Base-by-base conservation (phyloP, 176 grass and related monocot species). In the Avena eriantha region DNA sequence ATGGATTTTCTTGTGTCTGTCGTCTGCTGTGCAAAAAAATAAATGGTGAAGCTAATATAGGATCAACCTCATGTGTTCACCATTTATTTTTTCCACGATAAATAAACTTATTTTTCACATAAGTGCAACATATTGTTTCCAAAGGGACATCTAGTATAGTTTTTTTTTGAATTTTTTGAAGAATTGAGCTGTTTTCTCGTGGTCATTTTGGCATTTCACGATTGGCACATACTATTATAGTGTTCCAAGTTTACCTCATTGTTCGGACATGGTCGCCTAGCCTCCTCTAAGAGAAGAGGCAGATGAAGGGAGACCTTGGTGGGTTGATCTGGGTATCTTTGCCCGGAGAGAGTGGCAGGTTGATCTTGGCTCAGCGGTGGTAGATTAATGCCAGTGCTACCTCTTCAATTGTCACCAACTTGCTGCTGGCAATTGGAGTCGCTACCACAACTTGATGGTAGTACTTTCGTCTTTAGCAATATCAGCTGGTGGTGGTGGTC, bases 231-330 rank as follows among this genome's bases (percentile, higher is more conserved):
- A 70, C 13, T 70, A 71, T 55, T 41, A 35, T 68, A 17, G 47
- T 18, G 21, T 11, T 19, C 23, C 79, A 66, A 7, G 45, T 45
- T 71, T 45, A 71, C 26, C 41, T 21, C 59, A 61, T 61, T 24
- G 55, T 79, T 61, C 35, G 36, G 54, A 61, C n/a, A 63, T 80
- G 56, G 56, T 79, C 46, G 39, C 78, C 78, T 80, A 64, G 78
- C 39, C 14, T 9, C 60, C 39, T 36, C 36, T 43, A 59, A 24
- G 34, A 79, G 73, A 53, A 73, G 73, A 53, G 70, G 43, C 4
- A 17, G 29, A 67, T 31, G 43, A 48, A 53, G 73, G 18, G 47
- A 51, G 15, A 69, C 17, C 65, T 36, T 68, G 16, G 3, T 36
- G 65, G 16, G 29, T 39, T 69, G 16, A 19, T 39, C 66, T 36